Evolutionary conservation across 2,329 filamentous ascomycete species (phyloP).

Genomic region (Emydomyces testavorans): DNA sequence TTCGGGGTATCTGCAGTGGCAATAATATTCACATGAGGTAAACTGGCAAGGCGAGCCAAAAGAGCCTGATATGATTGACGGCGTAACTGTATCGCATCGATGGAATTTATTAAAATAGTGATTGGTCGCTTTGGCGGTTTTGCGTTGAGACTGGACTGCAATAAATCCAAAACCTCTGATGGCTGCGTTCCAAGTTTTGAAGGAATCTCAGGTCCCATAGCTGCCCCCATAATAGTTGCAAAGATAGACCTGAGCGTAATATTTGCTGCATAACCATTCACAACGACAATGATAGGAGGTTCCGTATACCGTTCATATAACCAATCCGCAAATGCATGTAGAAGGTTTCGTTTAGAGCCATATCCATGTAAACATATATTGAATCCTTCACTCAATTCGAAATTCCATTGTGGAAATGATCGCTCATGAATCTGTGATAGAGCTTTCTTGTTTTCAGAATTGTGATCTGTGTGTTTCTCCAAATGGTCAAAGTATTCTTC

Average conservation of each 20-base stretch:
- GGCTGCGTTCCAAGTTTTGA: slow-evolving; percentile 53
- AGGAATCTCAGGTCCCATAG: slow-evolving; percentile 37
- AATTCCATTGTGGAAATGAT: slow-evolving; percentile 83
- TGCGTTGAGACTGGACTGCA: slow-evolving; percentile 51
- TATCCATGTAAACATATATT: slow-evolving; percentile 86
- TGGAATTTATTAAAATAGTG: slow-evolving; percentile 69
- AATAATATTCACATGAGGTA: slow-evolving; percentile 59
- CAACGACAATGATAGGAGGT: slow-evolving; percentile 55
- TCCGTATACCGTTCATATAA: slow-evolving; percentile 40
- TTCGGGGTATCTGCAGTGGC: slow-evolving; percentile 80
- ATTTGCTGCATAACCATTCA: slow-evolving; percentile 64
- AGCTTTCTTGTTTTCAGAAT: slow-evolving; percentile 57
- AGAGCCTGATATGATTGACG: slow-evolving; percentile 57
- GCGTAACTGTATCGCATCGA: slow-evolving; percentile 69
- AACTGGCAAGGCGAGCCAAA: slow-evolving; percentile 63
- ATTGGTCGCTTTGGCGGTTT: slow-evolving; percentile 38
- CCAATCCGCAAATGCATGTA: slow-evolving; percentile 64
- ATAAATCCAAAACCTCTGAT: slow-evolving; percentile 53
- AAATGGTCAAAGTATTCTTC: slow-evolving; percentile 77
- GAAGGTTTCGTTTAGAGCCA: slow-evolving; percentile 70
- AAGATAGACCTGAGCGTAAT: slow-evolving; percentile 37
- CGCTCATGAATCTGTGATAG: slow-evolving; percentile 64
- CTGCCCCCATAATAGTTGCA: slow-evolving; percentile 52
- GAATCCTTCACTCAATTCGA: slow-evolving; percentile 78
- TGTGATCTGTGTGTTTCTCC: slow-evolving; percentile 54